Base-by-base conservation (phyloP, 805 yeast genomes). In the Cyberlindnera lachancei region DNA sequence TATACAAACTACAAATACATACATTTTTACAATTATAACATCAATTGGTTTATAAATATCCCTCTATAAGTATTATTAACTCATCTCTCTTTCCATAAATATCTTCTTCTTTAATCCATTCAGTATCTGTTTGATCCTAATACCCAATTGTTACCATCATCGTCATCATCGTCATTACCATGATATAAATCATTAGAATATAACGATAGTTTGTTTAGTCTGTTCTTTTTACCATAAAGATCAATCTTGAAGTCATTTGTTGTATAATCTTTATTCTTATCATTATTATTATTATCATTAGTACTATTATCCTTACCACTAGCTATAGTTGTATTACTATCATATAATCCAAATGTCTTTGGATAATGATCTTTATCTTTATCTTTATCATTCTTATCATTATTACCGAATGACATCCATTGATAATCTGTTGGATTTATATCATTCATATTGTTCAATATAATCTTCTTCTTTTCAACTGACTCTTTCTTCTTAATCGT, bases 211-310 rank as follows among this genome's bases (percentile, higher is more conserved):
- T 46, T 49, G 29, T 34, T 40, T 13, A 34, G 37, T 14, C 42
- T 44, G 27, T 51, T 50, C 36, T 45, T 47, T 30, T 45, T 44
- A 6, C 47, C 53, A 29, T 50, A 51, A 15, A 51, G 31, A 17
- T 51, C 52, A 31, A 51, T 50, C 38, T 44, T 51, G 35, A 41
- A 49, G 28, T 40, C 41, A 14, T 34, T 33, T 6, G 23, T 29
- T 2, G 13, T 11, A 9, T 13, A 22, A 13, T 21, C 20, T 7
- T 17, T 12, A 14, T 22, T 21, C 23, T n/a, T n/a, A n/a, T n/a
- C n/a, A n/a, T n/a, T n/a, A n/a, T n/a, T n/a, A n/a, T n/a, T n/a
- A n/a, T n/a, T n/a, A n/a, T n/a, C n/a, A n/a, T n/a, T n/a, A n/a
- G n/a, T n/a, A n/a, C n/a, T n/a, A n/a, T n/a, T n/a, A n/a, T n/a